Evolutionary conservation across 805 yeast species (phyloP).

Genomic region (Wickerhamomyces tratensis): DNA sequence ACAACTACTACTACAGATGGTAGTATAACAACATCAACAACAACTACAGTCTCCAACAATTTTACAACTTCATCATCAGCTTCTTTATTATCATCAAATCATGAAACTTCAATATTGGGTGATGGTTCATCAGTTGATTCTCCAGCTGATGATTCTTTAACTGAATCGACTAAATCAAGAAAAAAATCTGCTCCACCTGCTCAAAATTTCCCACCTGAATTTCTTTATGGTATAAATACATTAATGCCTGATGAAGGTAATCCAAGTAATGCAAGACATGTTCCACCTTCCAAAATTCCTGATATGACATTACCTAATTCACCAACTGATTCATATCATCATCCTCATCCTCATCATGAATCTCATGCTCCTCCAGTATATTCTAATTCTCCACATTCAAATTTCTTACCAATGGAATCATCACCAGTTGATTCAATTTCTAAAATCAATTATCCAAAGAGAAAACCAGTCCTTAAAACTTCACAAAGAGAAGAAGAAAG

Average conservation of each 20-base stretch:
- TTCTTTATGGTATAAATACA: conserved; percentile 10
- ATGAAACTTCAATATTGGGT: conserved; percentile 1
- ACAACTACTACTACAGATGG: conserved; percentile 1
- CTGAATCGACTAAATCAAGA: not conserved
- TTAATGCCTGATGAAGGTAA: conserved; percentile 6
- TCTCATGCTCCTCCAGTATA: too few species aligned
- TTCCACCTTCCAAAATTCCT: conserved; percentile 13
- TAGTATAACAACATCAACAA: too few species aligned
- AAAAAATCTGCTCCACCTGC: conserved; percentile 17
- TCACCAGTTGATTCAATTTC: too few species aligned
- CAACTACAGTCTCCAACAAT: too few species aligned
- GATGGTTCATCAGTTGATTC: not conserved
- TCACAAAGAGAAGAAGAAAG: too few species aligned
- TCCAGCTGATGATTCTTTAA: not conserved
- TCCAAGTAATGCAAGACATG: conserved; percentile 2
- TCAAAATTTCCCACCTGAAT: conserved; percentile 18
- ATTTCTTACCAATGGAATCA: not conserved
- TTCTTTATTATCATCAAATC: not conserved
- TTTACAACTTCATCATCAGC: not conserved
- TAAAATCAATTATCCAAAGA: too few species aligned
- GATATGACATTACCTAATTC: conserved; percentile 14
- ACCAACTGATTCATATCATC: not conserved
- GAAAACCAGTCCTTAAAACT: too few species aligned
- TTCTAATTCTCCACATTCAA: too few species aligned
- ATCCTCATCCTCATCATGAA: not conserved